phyloP scores from a whole-genome alignment of 73 alveolate species.

The Paramecium sexaurelia region DNA sequence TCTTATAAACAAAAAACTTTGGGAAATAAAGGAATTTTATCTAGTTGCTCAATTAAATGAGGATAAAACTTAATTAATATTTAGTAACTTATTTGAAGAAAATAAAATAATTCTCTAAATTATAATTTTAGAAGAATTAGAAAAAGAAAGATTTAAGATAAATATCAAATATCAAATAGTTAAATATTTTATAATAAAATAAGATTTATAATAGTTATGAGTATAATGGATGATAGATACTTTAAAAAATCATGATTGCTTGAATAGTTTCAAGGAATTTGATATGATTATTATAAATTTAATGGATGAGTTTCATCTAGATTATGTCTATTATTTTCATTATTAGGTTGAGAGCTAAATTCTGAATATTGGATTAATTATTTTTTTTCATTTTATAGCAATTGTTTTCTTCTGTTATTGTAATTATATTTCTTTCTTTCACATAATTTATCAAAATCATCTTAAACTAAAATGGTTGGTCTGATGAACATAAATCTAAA shows the following conservation, averaged over 20 bases:
- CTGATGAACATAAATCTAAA: slow-evolving; percentile 25
- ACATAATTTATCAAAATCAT: slow-evolving; percentile 27
- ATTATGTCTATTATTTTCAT: neutral
- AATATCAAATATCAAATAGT: too few species aligned
- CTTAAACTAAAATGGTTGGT: neutral
- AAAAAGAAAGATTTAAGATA: too few species aligned
- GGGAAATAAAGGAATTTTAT: too few species aligned
- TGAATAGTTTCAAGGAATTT: neutral
- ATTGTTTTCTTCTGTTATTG: neutral
- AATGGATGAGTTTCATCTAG: neutral
- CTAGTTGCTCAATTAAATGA: too few species aligned
- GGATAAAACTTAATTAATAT: too few species aligned
- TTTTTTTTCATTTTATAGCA: neutral
- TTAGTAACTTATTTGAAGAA: too few species aligned
- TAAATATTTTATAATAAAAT: neutral
- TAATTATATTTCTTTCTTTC: neutral
- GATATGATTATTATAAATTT: neutral
- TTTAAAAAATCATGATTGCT: neutral
- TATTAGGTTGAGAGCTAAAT: neutral
- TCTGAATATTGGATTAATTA: neutral
- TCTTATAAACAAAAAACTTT: too few species aligned
- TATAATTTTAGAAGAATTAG: too few species aligned
- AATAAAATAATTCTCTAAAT: too few species aligned
- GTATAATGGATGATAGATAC: neutral
- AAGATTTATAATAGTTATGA: neutral